Base-by-base conservation (phyloP, 2,329 filamentous ascomycete genomes). In the Dactylellina drechsleri region DNA sequence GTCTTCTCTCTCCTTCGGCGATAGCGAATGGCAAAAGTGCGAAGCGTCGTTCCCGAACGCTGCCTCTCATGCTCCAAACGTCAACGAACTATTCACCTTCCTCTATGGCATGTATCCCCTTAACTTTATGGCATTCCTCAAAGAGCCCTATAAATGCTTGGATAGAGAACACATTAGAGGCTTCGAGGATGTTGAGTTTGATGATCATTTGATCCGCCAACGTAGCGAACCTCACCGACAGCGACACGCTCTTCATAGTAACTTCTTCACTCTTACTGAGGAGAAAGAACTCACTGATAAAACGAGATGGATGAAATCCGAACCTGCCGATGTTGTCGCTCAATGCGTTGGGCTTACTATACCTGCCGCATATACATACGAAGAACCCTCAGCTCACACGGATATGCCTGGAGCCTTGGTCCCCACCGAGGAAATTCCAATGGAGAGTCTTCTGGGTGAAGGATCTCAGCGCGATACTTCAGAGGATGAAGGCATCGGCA, bases 71-170 rank as follows among this genome's bases (percentile, higher is more conserved):
- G 87, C 92, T 1, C 87, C 89, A 4, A 89, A 92, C 73, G 84
- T 94, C 0, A 82, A 89, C 62, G 87, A 89, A 78, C 93, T 92
- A 81, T 95, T 93, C 79, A 93, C 91, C 1, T 90, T 93, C 26
- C 84, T 95, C 0, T 95, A 95, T 78, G 92, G 92, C 0, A 83
- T 95, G 3, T 95, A 94, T 77, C 92, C 92, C 1, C 87, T 94
- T 79, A 94, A 94, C 80, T 92, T 95, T 78, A 91, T 92, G 87
- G 90, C 90, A 81, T 95, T 94, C 80, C 90, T 95, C 76, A 87
- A 91, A 67, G 94, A 94, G 79, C 91, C 92, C 2, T 88, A 92
- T 78, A 88, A 90, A 77, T 94, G 91, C 79, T 84, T 95, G 8
- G 89, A 92, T 54, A 89, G 91, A 79, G 88, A 90, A 47, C 88